These are phyloP conservation scores for Gleditsia sinensis DNA, from an alignment of 306 rosid genomes.

Conservation along the genomic window DNA sequence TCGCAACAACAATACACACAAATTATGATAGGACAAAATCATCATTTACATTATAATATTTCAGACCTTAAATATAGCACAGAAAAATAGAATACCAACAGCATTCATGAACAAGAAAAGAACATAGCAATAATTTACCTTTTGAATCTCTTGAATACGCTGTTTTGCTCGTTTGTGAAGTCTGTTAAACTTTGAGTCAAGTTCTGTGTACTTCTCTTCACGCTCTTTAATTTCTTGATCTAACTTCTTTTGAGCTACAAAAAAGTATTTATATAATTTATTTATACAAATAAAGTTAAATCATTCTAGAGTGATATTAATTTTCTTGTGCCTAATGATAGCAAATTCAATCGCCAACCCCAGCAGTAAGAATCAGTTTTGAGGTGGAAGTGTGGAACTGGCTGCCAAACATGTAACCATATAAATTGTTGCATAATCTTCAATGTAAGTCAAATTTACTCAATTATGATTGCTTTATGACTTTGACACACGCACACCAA, in stretches of 20 bases:
- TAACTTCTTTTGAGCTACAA: slow-evolving; percentile 71
- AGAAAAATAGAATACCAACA: not conserved
- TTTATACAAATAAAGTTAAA: slow-evolving; percentile 39
- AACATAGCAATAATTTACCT: slow-evolving; percentile 51
- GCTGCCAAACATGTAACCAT: slow-evolving; percentile 16
- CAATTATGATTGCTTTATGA: slow-evolving; percentile 6
- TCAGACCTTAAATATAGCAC: slow-evolving; percentile 30
- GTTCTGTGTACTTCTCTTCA: slow-evolving; percentile 92
- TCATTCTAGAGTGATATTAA: slow-evolving; percentile 11
- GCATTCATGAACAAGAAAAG: slow-evolving; percentile 23
- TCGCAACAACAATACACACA: not conserved
- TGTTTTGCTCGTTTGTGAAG: slow-evolving; percentile 99
- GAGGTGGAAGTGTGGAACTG: not conserved
- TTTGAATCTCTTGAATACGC: slow-evolving; percentile 95
- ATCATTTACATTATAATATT: slow-evolving; percentile 14
- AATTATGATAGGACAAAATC: not conserved
- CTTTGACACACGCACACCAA: slow-evolving; percentile 13
- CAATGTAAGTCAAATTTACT: slow-evolving; percentile 18
- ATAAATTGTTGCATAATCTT: slow-evolving; percentile 11
- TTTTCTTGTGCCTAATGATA: slow-evolving; percentile 8
- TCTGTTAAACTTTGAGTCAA: slow-evolving; percentile 83
- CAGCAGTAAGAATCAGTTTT: slow-evolving; percentile 26
- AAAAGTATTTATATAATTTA: slow-evolving; percentile 32
- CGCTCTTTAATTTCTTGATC: slow-evolving; percentile 88
- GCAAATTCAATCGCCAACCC: slow-evolving; percentile 24